phyloP scores from a whole-genome alignment of 768 basidiomycete genomes.

The Pulveroboletus ravenelii region DNA sequence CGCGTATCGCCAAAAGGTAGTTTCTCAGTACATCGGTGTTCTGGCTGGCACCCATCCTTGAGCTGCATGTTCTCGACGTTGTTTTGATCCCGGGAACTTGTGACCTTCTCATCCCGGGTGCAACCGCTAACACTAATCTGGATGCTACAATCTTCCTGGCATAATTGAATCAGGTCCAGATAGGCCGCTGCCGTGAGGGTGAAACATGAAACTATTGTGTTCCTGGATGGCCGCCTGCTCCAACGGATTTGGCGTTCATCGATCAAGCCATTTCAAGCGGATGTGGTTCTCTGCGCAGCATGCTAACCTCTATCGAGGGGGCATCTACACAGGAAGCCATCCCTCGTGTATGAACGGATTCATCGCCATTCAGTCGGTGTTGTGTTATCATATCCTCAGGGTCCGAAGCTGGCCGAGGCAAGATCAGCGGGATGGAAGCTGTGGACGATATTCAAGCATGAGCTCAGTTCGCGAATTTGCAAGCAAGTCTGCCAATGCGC shows the following conservation, averaged over 20 bases:
- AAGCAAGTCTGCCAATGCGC: too few relatives aligned
- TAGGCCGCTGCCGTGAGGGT: slow-evolving; percentile 29
- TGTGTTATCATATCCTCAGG: slow-evolving; percentile 34
- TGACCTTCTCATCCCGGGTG: slow-evolving; percentile 20
- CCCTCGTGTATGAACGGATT: background rate
- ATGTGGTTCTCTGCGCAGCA: slow-evolving; percentile 36
- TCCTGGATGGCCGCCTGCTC: slow-evolving; percentile 31
- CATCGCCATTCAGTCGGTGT: slow-evolving; percentile 24
- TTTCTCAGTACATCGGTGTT: background rate
- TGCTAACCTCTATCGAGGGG: slow-evolving; percentile 32
- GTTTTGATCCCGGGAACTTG: slow-evolving; percentile 19
- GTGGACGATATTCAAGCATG: slow-evolving; percentile 23
- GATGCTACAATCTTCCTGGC: slow-evolving; percentile 30
- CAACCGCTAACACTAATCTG: slow-evolving; percentile 26
- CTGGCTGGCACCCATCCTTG: background rate
- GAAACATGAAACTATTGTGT: slow-evolving; percentile 40
- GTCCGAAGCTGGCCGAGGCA: slow-evolving; percentile 25
- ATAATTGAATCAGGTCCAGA: slow-evolving; percentile 17
- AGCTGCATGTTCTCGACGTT: slow-evolving; percentile 11
- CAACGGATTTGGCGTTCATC: slow-evolving; percentile 37
- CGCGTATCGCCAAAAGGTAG: background rate
- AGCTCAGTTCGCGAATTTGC: background rate
- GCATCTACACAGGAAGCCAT: background rate
- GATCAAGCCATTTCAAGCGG: slow-evolving; percentile 29
- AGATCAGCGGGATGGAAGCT: slow-evolving; percentile 24